phyloP scores from a whole-genome alignment of 208 protist species.

The Tritrichomonas foetus region DNA sequence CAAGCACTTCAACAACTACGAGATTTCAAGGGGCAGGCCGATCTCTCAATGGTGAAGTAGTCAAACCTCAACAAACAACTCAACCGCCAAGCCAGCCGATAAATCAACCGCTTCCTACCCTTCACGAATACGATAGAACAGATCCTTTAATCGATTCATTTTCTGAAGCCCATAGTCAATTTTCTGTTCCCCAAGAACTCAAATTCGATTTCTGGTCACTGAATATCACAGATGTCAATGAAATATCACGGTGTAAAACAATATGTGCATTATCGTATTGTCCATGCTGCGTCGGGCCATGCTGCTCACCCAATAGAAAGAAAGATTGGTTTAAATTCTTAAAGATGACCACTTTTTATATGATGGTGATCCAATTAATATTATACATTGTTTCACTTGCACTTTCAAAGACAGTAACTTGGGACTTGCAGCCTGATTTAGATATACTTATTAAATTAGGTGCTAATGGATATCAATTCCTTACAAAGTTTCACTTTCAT shows the following conservation, averaged over 20 bases:
- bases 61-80: neutral
- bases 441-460: neutral
- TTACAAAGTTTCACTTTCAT: neutral
- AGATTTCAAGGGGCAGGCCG: neutral
- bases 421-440: neutral
- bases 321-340: neutral
- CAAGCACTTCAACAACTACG: neutral
- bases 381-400: neutral
- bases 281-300: neutral
- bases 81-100: neutral
- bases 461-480: neutral
- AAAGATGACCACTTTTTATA: neutral
- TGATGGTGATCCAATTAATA: neutral
- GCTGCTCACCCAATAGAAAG: neutral
- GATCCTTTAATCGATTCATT: neutral
- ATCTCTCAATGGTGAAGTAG: neutral
- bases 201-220: neutral
- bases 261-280: neutral
- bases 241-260: neutral
- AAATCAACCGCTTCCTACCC: neutral
- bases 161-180: neutral
- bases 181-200: neutral
- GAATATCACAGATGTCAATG: neutral
- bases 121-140: too few relatives aligned
- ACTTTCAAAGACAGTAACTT: neutral